Conservation (phyloP, 2,329 filamentous ascomycete genomes). For the Fusarium fujikuroi region DNA sequence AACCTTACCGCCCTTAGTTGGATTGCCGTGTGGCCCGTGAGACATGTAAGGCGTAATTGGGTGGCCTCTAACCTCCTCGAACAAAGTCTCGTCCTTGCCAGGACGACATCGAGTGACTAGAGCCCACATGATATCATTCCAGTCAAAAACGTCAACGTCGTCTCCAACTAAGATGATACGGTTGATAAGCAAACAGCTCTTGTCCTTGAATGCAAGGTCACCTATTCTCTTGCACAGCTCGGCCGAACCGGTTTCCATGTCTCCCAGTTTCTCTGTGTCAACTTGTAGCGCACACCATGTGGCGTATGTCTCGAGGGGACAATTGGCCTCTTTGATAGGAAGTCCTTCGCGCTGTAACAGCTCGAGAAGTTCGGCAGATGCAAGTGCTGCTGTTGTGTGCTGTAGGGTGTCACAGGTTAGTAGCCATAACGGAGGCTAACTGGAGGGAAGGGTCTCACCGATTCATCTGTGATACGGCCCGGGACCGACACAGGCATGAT, state of each 20-base stretch:
- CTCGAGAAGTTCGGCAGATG: background rate
- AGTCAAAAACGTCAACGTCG: background rate
- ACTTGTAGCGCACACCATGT: background rate
- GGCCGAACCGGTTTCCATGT: background rate
- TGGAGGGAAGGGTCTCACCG: background rate
- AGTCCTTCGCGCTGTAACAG: background rate
- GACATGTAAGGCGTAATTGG: background rate
- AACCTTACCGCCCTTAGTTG: background rate
- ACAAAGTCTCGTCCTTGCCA: background rate
- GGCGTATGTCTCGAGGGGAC: background rate
- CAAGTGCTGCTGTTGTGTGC: background rate
- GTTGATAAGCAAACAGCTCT: background rate
- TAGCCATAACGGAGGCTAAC: accelerated
- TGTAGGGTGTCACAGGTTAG: accelerated
- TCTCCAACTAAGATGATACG: background rate
- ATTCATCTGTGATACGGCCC: background rate
- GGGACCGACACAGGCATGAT: background rate
- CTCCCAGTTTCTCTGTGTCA: background rate
- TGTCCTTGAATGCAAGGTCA: background rate
- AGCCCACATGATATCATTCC: background rate
- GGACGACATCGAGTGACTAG: background rate
- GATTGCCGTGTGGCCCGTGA: background rate
- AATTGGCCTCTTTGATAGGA: background rate
- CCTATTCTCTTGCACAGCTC: background rate
- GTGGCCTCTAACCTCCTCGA: background rate